Evolutionary conservation across 768 basidiomycete species (phyloP), one percentile per base, ranked within the genome.

Genomic region (Boletus sensibilis): DNA sequence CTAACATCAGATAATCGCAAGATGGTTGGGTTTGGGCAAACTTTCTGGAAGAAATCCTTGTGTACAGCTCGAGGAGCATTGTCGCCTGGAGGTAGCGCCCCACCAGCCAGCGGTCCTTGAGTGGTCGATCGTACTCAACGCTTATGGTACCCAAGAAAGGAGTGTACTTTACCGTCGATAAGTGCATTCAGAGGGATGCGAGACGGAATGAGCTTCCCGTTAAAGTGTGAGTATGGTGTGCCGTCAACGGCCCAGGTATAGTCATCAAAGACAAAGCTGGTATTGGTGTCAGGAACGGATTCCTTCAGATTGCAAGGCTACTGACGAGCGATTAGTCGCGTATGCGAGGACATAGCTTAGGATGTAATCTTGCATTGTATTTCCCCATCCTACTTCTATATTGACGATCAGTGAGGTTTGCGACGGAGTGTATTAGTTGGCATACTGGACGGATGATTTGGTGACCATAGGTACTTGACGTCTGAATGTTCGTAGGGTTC

Each of bases 311-410:
- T 13, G 12, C 18, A n/a, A 50, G 12, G 25, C n/a, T 13, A 50
- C 48, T 38, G 9, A 50, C 48, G 48, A 50, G 25, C 48, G 48
- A 50, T 50, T 50, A 50, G 48, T 38, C 48, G 48, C 37, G 3
- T 50, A 50, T 13, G 48, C 48, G 23, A 50, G 35, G 25, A 50
- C 25, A 8, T 50, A 50, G 37, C 25, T 50, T 50, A 38, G 35
- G 48, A 50, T 20, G n/a, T 50, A 50, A 27, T 50, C 48, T 38
- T 50, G 48, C 48, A 50, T 50, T 38, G 38, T 1, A 20, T 50
- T 50, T 27, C 48, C 48, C 48, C 48, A 50, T 27, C 48, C 48
- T 27, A 50, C 48, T 14, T 27, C 48, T 50, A 14, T 25, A 20
- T 20, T 7, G 48, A 38, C 25, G 10, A 20, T 50, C 35, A 50